Percentiles rank a stretch among this genome's conserved stretches.
Conservation (phyloP, 768 basidiomycete species). For the Pulveroboletus frians region DNA sequence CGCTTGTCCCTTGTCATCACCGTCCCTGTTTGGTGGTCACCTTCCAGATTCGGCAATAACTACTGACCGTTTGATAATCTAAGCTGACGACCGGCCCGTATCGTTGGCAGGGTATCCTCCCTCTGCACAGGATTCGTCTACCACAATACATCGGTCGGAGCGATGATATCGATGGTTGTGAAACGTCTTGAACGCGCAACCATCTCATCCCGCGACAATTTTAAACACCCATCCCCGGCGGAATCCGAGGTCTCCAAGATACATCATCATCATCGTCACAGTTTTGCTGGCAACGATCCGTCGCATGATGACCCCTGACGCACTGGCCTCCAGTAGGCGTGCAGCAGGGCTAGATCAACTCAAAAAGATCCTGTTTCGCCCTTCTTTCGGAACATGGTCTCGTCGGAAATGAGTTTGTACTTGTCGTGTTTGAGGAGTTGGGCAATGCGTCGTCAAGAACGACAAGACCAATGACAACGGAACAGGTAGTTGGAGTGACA, state of each 20-base stretch:
- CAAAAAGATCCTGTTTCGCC: too few relatives aligned
- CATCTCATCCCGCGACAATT: not conserved
- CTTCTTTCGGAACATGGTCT: too few relatives aligned
- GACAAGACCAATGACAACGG: not conserved
- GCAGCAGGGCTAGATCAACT: too few relatives aligned
- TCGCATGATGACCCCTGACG: not conserved
- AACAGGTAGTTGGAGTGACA: conserved; percentile 2
- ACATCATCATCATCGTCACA: too few relatives aligned
- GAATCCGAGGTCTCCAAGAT: too few relatives aligned
- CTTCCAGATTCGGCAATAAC: not conserved
- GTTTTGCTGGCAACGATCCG: not conserved
- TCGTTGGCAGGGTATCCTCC: not conserved
- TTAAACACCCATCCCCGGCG: not conserved
- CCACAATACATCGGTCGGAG: not conserved
- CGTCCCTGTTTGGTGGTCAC: not conserved
- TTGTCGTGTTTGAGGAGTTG: not conserved
- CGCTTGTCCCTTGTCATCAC: not conserved
- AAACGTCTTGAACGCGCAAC: not conserved
- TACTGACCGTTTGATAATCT: conserved; percentile 2
- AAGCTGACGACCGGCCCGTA: not conserved
- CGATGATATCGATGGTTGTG: conserved; percentile 3
- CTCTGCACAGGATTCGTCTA: not conserved
- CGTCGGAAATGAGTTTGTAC: not conserved
- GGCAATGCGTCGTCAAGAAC: conserved; percentile 2
- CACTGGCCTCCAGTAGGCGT: too few relatives aligned